Evolutionary conservation across 108 stramenopile genomes (phyloP).

Genomic region (Stephanodiscus minutulus): DNA sequence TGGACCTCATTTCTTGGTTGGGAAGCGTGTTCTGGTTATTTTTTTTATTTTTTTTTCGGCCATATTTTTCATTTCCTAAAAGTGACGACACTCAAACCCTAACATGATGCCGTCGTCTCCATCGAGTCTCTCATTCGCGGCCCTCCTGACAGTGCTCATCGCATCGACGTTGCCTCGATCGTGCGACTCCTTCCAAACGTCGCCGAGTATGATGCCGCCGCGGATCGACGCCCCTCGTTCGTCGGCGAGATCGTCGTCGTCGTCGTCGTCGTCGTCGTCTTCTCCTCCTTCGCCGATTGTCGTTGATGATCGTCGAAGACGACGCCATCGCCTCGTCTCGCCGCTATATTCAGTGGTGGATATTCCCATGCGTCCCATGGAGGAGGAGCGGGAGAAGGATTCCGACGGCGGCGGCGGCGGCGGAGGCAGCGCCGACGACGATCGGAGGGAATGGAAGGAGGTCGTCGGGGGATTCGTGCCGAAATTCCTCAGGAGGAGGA

Average conservation of each 20-base stretch:
- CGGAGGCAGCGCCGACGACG: background rate
- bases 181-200: background rate
- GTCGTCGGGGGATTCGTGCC: conserved; percentile 53
- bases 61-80: too few species aligned
- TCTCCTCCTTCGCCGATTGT: too few species aligned
- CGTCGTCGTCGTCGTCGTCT: background rate
- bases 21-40: too few species aligned
- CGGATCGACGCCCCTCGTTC: too few species aligned
- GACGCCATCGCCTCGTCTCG: background rate
- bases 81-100: too few species aligned
- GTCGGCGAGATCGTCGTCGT: background rate
- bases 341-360: conserved; percentile 7
- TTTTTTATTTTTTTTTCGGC: too few species aligned
- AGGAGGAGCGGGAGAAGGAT: conserved; percentile 45
- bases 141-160: background rate
- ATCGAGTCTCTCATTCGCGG: conserved; percentile 4
- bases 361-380: conserved; percentile 42
- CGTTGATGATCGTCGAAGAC: too few species aligned
- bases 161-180: background rate
- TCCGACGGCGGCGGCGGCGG: background rate
- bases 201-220: background rate
- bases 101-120: background rate
- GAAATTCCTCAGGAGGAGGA: conserved; percentile 40
- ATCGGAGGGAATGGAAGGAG: conserved; percentile 44
- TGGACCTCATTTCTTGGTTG: too few species aligned